A percentile compares a stretch with the other conserved stretches of the same genome.
Evolutionary conservation across 129 eudicot species (phyloP).

Genomic region (Silybum marianum): DNA sequence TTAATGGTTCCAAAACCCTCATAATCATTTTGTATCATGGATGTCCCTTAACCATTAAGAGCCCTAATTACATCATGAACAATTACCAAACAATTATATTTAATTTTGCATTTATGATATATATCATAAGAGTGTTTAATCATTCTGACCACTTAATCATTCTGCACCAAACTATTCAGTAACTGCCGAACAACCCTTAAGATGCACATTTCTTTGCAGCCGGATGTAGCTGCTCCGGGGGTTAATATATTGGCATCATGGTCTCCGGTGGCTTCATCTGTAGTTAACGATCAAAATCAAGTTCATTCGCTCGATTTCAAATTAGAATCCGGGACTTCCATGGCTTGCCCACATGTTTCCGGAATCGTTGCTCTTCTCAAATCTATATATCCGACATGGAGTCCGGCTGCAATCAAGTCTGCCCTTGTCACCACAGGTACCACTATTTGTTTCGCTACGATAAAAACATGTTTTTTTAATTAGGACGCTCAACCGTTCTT

Average conservation of each 20-base stretch:
- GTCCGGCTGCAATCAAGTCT: slow-evolving; percentile 52
- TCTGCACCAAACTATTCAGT: too few relatives aligned
- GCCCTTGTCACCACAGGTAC: slow-evolving; percentile 55
- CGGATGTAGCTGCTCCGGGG: slow-evolving; percentile 67
- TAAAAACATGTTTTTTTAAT: too few relatives aligned
- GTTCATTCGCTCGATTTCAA: slow-evolving; percentile 28
- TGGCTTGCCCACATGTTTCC: slow-evolving; percentile 61
- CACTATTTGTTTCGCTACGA: background rate
- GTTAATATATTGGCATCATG: slow-evolving; percentile 61
- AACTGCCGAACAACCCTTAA: too few relatives aligned
- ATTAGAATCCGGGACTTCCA: slow-evolving; percentile 53
- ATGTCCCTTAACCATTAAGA: too few relatives aligned
- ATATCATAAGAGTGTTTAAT: too few relatives aligned
- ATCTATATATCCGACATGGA: slow-evolving; percentile 53
- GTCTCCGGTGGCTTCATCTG: slow-evolving; percentile 37
- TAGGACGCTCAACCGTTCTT: too few relatives aligned
- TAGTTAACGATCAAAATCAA: background rate
- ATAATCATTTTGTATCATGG: too few relatives aligned
- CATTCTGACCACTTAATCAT: too few relatives aligned
- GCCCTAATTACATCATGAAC: too few relatives aligned
- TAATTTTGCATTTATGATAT: too few relatives aligned
- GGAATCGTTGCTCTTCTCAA: slow-evolving; percentile 53
- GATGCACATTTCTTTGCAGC: slow-evolving; percentile 37
- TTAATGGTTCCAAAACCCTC: too few relatives aligned
- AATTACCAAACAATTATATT: too few relatives aligned